Base-by-base conservation (phyloP, 805 yeast species). In the Metschnikowia kunwiensis region DNA sequence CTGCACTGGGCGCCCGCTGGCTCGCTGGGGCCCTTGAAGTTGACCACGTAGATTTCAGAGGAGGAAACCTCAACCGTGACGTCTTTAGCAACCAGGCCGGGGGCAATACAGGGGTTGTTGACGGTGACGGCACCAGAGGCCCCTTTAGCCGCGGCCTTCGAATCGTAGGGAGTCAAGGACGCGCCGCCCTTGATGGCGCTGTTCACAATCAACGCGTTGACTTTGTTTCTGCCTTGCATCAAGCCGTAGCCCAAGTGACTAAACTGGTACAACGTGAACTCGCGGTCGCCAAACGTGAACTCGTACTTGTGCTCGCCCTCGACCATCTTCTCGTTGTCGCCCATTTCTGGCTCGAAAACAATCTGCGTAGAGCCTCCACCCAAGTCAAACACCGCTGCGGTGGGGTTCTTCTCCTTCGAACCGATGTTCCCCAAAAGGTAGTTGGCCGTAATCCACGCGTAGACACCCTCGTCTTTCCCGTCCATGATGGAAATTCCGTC, bases 291-390 rank as follows among this genome's bases (percentile, higher is more conserved):
- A 61, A 91, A 93, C 15, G 72, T 61, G 49, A 88, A 72, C 44
- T 76, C 75, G 58, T 80, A 88, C 61, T 86, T 85, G 66, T 87
- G 95, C 55, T 89, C 97, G 41, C 97, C 95, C 9, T 81, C 88
- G 31, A 74, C 65, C 83, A 91, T 76, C 46, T 68, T 57, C 51
- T 80, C 82, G 28, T 76, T 68, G 35, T 68, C 61, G 21, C 60
- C 55, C 56, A 80, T 79, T n/a, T 74, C 74, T 15, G 99, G 99
- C 70, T 93, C 97, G 61, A 93, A 93, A 5, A 93, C 99, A 65
- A 93, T 88, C 67, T 94, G 98, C 10, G 99, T 93, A 5, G 97
- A 87, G 4, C 97, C 97, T 54, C 98, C 98, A 51, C 98, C 99
- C 42, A 93, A 75, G 61, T 93, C 99, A 55, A 93, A 93, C 8